Evolutionary conservation across 371 early-diverging fungal species (phyloP).

Genomic region (Mortierella sp.): DNA sequence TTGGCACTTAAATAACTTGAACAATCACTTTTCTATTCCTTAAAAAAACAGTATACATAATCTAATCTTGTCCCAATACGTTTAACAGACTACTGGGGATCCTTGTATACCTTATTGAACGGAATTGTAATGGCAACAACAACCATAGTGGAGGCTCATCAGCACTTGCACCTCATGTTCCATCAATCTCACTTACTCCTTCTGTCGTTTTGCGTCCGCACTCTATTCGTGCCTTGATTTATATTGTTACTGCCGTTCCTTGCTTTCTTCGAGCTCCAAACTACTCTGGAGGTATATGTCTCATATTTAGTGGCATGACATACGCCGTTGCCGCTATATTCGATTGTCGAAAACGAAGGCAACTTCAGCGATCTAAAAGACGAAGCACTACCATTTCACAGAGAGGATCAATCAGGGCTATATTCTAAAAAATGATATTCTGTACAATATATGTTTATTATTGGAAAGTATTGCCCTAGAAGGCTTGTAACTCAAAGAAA

Average conservation of each 20-base stretch:
- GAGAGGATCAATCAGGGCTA: not conserved
- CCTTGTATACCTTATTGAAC: constrained; percentile 21
- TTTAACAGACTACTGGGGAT: constrained; percentile 21
- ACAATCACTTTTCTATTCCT: not conserved
- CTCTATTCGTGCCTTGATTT: constrained; percentile 26
- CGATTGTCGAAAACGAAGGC: constrained; percentile 14
- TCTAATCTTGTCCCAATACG: not conserved
- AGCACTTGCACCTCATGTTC: not conserved
- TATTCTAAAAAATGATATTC: not conserved
- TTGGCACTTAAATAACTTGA: no score
- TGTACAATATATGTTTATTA: not conserved
- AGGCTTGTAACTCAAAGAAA: not conserved
- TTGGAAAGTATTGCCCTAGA: not conserved
- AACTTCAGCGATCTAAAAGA: not conserved
- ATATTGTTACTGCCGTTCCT: constrained; percentile 24
- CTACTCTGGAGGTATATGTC: constrained; percentile 42
- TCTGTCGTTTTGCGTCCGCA: constrained; percentile 18
- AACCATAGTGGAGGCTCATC: not conserved
- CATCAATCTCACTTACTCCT: not conserved
- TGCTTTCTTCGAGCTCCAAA: constrained; percentile 41
- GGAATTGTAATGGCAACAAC: constrained; percentile 1
- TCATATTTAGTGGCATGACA: constrained; percentile 29
- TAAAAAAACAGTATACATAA: not conserved
- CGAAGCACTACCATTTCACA: not conserved
- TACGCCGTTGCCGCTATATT: constrained; percentile 27